phyloP scores from a whole-genome alignment of 192 early-diverging fungal genomes.

The Backusella macrospora region DNA sequence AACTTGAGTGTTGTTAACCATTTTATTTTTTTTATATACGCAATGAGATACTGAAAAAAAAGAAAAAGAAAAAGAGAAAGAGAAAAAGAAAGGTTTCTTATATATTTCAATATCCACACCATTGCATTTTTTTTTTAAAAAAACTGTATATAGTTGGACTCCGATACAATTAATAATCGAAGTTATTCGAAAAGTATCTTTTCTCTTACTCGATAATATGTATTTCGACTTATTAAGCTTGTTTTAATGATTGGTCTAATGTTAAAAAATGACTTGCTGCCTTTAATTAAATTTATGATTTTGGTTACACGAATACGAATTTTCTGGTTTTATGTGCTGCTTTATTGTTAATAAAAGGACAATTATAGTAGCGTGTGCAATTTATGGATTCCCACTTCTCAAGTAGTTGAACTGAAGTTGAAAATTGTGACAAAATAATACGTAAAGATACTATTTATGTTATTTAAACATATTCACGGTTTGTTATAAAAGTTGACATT shows the following conservation, averaged over 20 bases:
- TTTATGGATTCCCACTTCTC: too few species aligned
- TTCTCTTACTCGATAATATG: not conserved
- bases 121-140: not conserved
- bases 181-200: not conserved
- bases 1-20: too few species aligned
- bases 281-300: not conserved
- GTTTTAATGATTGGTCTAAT: conserved; percentile 6
- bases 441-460: too few species aligned
- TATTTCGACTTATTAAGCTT: conserved; percentile 11
- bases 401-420: too few species aligned
- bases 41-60: not conserved
- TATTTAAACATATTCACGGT: too few species aligned
- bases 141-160: not conserved
- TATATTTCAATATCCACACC: not conserved
- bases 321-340: not conserved
- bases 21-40: not conserved
- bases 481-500: too few species aligned
- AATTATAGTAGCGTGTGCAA: too few species aligned
- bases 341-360: not conserved
- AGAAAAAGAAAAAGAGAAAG: not conserved
- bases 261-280: not conserved
- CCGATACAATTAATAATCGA: conserved; percentile 10
- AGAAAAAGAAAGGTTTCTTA: not conserved
- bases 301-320: not conserved
- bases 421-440: too few species aligned